Evolutionary conservation across 2,329 filamentous ascomycete species (phyloP), one percentile per base, ranked within the genome.

Genomic region (Paecilomyces sp.): DNA sequence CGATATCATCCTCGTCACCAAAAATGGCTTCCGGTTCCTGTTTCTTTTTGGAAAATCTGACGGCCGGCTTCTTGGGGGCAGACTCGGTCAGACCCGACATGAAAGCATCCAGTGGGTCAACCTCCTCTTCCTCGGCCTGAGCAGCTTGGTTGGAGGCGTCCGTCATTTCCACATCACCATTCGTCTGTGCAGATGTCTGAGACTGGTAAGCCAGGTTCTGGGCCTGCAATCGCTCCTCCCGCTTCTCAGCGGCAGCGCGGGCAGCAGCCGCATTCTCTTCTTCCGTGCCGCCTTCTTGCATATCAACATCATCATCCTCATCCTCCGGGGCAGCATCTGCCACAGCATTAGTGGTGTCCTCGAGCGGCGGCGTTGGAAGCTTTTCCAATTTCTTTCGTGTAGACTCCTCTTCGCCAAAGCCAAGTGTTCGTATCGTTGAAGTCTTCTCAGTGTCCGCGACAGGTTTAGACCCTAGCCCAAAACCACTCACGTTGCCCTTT

Each of bases 61-160:
- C 68, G 54, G 64, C 65, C 9, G 61, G 68, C 63, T 76, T 77
- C 60, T 75, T 79, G n/a, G 73, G 69, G 9, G 77, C 74, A 15
- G 83, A 74, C 58, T 85, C 82, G 2, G 78, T 78, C 56, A 89
- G 80, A 62, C 83, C 85, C 57, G 87, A 88, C 94, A 99, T 99
- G 78, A 95, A 99, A n/a, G 92, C 93, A 77, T 99, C 94, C 41
- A 99, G 80, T 7, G 94, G 91, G 72, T 99, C 94, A 36, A 94
- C 77, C 33, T 90, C 85, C 54, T 92, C 75, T 47, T 61, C 69
- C 25, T 70, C 63, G 24, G 78, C 75, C 66, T 77, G 78, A 50
- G 75, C 77, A 61, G 74, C 70, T 52, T 70, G 64, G 57, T 64
- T 66, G 25, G 72, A 70, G 18, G 73, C 74, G 62, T 74, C 65